Evolutionary conservation across 768 basidiomycete species (phyloP).

Genomic region (Boletus pseudopeckii): DNA sequence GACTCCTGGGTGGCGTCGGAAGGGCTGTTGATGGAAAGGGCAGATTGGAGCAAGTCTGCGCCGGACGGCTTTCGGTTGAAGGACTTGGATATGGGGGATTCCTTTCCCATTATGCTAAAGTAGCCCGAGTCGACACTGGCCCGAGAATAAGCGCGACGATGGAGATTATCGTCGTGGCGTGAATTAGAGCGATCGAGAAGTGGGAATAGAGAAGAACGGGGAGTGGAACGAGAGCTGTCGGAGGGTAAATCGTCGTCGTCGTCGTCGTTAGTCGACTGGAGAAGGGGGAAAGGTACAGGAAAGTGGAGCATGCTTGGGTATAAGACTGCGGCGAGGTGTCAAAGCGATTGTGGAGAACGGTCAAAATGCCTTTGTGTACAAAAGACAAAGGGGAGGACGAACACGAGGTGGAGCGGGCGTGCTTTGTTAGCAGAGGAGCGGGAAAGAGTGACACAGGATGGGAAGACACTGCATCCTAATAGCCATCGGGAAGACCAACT

Average conservation of each 20-base stretch:
- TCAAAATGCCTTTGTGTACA: constrained; percentile 27
- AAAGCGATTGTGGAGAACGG: constrained; percentile 23
- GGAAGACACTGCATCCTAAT: constrained; percentile 15
- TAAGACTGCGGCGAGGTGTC: constrained; percentile 14
- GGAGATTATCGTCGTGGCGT: not conserved
- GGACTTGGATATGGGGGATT: constrained; percentile 8
- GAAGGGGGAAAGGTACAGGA: constrained; percentile 12
- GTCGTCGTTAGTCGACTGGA: constrained; percentile 6
- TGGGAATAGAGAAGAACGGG: constrained; percentile 18
- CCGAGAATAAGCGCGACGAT: constrained; percentile 18
- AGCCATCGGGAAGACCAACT: constrained; percentile 11
- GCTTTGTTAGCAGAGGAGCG: constrained; percentile 6
- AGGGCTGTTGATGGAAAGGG: constrained; percentile 5
- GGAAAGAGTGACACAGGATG: constrained; percentile 1
- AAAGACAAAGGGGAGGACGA: constrained; percentile 20
- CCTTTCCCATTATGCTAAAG: constrained; percentile 26
- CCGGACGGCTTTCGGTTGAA: constrained; percentile 11
- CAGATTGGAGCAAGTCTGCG: constrained; percentile 11
- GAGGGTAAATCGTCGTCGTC: constrained; percentile 13
- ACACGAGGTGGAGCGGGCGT: constrained; percentile 2
- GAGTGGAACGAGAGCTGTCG: constrained; percentile 15
- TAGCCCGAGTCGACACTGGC: constrained; percentile 31
- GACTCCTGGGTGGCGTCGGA: constrained; percentile 4
- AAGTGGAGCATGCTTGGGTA: constrained; percentile 19
- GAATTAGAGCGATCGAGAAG: constrained; percentile 1